These are phyloP conservation scores for Talaromyces sp. DNA, from an alignment of 2,329 filamentous ascomycete genomes.

Conservation along the genomic window DNA sequence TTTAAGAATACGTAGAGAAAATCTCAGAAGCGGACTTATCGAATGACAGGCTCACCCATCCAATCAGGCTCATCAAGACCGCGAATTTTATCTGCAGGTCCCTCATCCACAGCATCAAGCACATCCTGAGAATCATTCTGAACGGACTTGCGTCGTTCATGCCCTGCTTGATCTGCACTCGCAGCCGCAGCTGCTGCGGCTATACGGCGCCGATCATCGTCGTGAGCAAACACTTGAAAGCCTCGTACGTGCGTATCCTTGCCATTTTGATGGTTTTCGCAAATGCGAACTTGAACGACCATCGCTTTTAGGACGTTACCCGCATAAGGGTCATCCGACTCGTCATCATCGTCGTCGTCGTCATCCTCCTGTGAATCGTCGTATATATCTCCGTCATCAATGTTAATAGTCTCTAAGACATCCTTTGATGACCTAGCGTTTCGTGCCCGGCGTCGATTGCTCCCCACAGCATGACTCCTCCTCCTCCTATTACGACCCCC, in stretches of 20 bases:
- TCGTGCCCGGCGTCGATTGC: background rate
- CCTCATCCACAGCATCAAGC: constrained; percentile 21
- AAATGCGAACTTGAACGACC: constrained; percentile 81
- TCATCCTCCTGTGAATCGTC: constrained; percentile 21
- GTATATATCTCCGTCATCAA: constrained; percentile 21
- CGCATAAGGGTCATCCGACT: constrained; percentile 43
- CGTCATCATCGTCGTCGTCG: constrained; percentile 22
- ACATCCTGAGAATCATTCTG: constrained; percentile 28
- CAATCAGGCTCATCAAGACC: constrained; percentile 43
- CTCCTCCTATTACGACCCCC: constrained; percentile 41
- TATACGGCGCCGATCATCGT: constrained; percentile 34
- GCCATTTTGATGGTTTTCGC: constrained; percentile 98
- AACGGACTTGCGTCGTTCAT: constrained; percentile 24
- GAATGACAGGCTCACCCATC: constrained; percentile 48
- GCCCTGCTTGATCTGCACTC: constrained; percentile 11
- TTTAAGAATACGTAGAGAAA: background rate
- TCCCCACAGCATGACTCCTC: constrained; percentile 17
- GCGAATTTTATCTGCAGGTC: constrained; percentile 19
- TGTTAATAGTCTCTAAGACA: constrained; percentile 4
- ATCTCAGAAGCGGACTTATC: constrained; percentile 22
- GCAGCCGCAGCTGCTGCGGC: constrained; percentile 18
- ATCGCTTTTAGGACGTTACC: constrained; percentile 78
- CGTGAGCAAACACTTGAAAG: constrained; percentile 71
- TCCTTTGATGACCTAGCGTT: background rate
- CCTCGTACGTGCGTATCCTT: constrained; percentile 97